A percentile compares a stretch with the other conserved stretches of the same genome.
Evolutionary conservation across 2,329 filamentous ascomycete species (phyloP).

Genomic region (Hysterium pulicare): DNA sequence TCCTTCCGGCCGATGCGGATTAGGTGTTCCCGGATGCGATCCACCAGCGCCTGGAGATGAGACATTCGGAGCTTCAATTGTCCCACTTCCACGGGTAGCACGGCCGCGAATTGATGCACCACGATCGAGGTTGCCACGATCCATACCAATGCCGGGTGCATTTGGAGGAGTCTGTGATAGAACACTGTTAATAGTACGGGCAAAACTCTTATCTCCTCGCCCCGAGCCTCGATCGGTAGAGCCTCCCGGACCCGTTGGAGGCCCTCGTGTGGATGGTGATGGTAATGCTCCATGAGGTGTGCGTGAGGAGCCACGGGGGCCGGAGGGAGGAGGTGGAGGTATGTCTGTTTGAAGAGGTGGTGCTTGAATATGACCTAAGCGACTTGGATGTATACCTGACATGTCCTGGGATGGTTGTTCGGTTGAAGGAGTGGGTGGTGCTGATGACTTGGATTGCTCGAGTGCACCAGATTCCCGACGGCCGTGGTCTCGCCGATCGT

Average conservation of each 20-base stretch:
- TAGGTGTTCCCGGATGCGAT: conserved; percentile 23
- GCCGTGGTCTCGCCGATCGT: not conserved
- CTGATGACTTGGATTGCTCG: conserved; percentile 20
- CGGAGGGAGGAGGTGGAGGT: conserved; percentile 27
- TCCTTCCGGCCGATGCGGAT: conserved; percentile 17
- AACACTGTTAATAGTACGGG: conserved; percentile 29
- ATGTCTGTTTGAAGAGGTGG: conserved; percentile 32
- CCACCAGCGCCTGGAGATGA: conserved; percentile 8
- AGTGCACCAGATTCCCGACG: conserved; percentile 12
- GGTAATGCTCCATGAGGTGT: conserved; percentile 22
- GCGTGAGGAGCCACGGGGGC: conserved; percentile 29
- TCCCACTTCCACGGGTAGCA: conserved; percentile 24
- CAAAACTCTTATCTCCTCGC: conserved; percentile 16
- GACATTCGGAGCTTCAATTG: conserved; percentile 13
- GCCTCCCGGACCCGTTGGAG: conserved; percentile 32
- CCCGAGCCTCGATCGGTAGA: conserved; percentile 24
- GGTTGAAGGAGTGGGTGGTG: conserved; percentile 30
- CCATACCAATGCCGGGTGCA: conserved; percentile 9
- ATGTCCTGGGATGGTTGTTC: conserved; percentile 32
- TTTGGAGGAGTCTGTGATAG: conserved; percentile 22
- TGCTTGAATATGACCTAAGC: conserved; percentile 44
- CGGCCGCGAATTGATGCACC: conserved; percentile 25
- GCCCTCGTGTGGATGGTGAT: conserved; percentile 25
- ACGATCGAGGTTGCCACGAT: conserved; percentile 13
- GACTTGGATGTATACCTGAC: conserved; percentile 53